phyloP scores from a whole-genome alignment of 2,329 filamentous ascomycete genomes.

The Alternaria burnsii region DNA sequence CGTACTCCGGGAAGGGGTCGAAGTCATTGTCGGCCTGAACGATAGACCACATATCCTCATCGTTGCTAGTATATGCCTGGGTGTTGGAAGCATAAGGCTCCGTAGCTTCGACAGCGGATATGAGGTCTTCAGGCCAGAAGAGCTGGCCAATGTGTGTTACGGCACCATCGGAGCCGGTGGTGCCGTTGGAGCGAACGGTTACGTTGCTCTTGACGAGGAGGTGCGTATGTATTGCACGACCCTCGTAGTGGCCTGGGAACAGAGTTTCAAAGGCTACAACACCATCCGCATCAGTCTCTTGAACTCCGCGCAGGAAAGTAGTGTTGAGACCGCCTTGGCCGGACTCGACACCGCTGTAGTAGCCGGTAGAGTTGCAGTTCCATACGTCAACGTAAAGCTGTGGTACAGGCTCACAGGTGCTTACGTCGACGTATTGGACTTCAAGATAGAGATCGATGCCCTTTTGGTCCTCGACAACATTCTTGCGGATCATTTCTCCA shows the following conservation, averaged over 20 bases:
- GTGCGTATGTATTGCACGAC: background rate
- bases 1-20: background rate
- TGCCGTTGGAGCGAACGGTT: background rate
- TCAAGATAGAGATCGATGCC: background rate
- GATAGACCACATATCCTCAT: background rate
- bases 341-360: background rate
- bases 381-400: background rate
- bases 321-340: background rate
- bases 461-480: background rate
- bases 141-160: background rate
- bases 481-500: background rate
- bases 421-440: background rate
- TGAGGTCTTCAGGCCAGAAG: background rate
- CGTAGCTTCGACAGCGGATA: background rate
- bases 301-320: background rate
- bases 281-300: background rate
- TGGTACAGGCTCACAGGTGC: background rate
- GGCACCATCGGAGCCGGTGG: background rate
- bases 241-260: background rate
- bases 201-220: background rate
- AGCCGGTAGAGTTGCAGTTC: background rate
- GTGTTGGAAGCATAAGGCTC: background rate
- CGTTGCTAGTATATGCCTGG: background rate
- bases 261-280: background rate
- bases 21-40: background rate